Base-by-base conservation (phyloP, 495 filamentous ascomycete species). In the Cercophora newfieldiana region DNA sequence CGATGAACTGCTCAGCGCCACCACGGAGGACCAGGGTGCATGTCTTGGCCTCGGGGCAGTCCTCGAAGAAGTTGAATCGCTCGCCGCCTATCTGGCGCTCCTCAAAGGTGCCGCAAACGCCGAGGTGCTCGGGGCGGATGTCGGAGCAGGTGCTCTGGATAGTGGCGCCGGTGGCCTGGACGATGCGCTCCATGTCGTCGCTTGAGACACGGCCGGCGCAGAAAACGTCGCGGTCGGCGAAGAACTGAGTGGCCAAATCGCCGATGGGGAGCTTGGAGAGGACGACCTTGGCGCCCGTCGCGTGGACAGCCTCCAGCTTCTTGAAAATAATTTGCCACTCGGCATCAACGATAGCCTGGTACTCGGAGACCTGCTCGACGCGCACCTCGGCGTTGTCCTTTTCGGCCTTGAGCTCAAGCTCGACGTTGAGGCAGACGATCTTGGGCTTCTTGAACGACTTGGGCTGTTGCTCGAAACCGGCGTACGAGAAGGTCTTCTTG, bases 271-370 rank as follows among this genome's bases (percentile, higher is more conserved):
- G 84, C 82, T 98, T 99, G 76, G 92, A 96, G 56, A 99, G 87
- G 26, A 99, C 92, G 65, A 99, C 93, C 83, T 96, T 96, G 48
- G 95, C 95, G 54, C 94, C 95, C 4, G 94, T 97, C 75, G 93
- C 89, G 85, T 92, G 85, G 57, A 94, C 80, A 28, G 94, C 93
- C 80, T 99, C 94, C 71, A 98, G 88, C 85, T 99, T 99, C 85
- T 97, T 93, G 87, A 88, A 97, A 77, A 99, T 99, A 75, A 99
- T 99, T 80, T 97, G 91, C 95, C 95, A 99, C 79, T 99, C 95
- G 48, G 95, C 95, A 76, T 99, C 95, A 75, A 99, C 95, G 71
- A 99, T 96, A 56, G 95, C 95, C 81, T 99, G 95, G 83, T 99
- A 99, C 81, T 99, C 95, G 29, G 94, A 96, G 64, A 99, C 95